Percentiles rank a stretch among this genome's conserved stretches.
Conservation (phyloP, 495 filamentous ascomycete genomes). For the Hapsidospora chrysogenum region DNA sequence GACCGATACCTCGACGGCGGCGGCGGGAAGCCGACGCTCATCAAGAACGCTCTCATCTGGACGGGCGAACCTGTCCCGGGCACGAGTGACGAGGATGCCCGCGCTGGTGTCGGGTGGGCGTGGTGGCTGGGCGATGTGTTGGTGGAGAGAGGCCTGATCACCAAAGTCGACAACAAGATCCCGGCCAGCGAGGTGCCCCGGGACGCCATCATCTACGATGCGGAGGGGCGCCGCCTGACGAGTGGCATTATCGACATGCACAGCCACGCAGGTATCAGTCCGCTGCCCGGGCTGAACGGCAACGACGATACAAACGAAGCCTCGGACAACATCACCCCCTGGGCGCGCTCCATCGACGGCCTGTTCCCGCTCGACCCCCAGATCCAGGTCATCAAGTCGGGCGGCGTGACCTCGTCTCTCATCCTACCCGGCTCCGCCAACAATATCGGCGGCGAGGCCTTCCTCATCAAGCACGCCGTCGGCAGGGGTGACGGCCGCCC, state of each 20-base stretch:
- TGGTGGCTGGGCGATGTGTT: slow-evolving; percentile 29
- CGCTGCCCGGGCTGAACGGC: slow-evolving; percentile 22
- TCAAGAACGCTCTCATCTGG: slow-evolving; percentile 35
- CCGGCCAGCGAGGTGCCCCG: slow-evolving; percentile 11
- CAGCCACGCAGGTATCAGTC: slow-evolving; percentile 34
- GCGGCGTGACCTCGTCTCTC: slow-evolving; percentile 51
- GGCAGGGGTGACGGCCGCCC: slow-evolving; percentile 28
- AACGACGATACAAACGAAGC: slow-evolving; percentile 36
- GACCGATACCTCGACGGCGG: slow-evolving; percentile 28
- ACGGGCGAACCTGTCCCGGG: slow-evolving; percentile 29
- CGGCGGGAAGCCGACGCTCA: slow-evolving; percentile 20
- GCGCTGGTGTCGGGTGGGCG: slow-evolving; percentile 23
- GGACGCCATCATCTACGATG: slow-evolving; percentile 27
- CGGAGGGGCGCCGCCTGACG: slow-evolving; percentile 41
- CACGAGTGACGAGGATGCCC: slow-evolving; percentile 22
- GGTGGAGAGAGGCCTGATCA: slow-evolving; percentile 30
- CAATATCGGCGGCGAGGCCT: slow-evolving; percentile 52
- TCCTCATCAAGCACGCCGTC: slow-evolving; percentile 43
- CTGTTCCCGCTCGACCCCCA: slow-evolving; percentile 32
- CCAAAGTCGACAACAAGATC: slow-evolving; percentile 19
- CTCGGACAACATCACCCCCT: slow-evolving; percentile 35
- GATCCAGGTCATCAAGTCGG: slow-evolving; percentile 44
- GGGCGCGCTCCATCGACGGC: slow-evolving; percentile 40
- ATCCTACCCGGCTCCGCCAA: slow-evolving; percentile 47
- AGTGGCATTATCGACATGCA: slow-evolving; percentile 54